These are phyloP conservation scores for Camelina neglecta DNA, from an alignment of 345 rosid species.

Conservation along the genomic window DNA sequence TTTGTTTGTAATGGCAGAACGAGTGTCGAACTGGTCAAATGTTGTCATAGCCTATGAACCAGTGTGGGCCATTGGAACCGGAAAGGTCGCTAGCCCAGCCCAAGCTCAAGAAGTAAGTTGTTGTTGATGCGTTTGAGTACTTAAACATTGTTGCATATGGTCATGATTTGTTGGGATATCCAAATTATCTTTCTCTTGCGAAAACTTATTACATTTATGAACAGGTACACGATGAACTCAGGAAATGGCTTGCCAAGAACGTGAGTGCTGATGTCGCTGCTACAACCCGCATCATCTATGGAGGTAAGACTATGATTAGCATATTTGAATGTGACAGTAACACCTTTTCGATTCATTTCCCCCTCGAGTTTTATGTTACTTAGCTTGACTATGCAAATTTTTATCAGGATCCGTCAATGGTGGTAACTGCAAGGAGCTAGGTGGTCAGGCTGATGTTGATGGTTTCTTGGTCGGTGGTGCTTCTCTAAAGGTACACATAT, in stretches of 20 bases:
- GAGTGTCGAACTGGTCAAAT: conserved; percentile 64
- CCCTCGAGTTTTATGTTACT: neutral
- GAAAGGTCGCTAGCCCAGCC: conserved; percentile 88
- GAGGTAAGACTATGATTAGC: conserved; percentile 57
- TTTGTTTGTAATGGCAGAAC: conserved; percentile 50
- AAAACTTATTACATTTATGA: conserved; percentile 9
- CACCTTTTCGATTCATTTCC: neutral
- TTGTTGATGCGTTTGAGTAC: neutral
- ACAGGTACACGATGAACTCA: conserved; percentile 79
- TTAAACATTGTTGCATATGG: neutral
- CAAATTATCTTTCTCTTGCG: neutral
- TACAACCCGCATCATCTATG: conserved; percentile 79
- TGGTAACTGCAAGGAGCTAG: conserved; percentile 85
- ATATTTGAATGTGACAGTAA: neutral
- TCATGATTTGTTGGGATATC: neutral
- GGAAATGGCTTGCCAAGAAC: conserved; percentile 85
- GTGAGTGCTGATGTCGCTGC: conserved; percentile 72
- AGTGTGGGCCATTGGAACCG: conserved; percentile 97
- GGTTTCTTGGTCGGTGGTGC: conserved; percentile 97
- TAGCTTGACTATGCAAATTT: conserved; percentile 10
- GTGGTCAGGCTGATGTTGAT: conserved; percentile 73
- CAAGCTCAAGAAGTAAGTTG: conserved; percentile 92
- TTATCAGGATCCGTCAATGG: conserved; percentile 77
- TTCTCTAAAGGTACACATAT: conserved; percentile 68
- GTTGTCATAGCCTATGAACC: conserved; percentile 92